phyloP scores from a whole-genome alignment of 805 yeast species.

The Metschnikowia peoriensis region DNA sequence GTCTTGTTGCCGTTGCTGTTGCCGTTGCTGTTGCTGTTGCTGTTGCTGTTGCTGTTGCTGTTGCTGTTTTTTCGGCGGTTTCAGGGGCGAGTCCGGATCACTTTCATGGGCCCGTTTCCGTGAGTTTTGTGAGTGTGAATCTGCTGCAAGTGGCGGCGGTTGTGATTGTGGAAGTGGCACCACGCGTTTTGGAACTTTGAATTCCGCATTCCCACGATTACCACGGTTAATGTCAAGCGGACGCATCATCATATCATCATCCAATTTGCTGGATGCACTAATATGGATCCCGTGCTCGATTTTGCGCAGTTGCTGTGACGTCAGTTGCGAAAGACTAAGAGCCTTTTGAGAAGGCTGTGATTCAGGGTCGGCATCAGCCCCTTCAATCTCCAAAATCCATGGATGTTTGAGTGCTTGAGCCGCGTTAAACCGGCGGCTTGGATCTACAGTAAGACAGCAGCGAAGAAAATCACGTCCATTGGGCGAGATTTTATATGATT shows the following conservation, averaged over 20 bases:
- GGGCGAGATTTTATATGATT: constrained; percentile 60
- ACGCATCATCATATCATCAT: constrained; percentile 45
- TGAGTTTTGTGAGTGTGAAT: neutral
- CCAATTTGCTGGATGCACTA: constrained; percentile 36
- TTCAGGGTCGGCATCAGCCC: constrained; percentile 13
- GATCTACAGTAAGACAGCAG: constrained; percentile 73
- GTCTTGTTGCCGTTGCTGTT: no score
- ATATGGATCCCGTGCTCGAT: constrained; percentile 39
- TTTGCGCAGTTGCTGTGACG: constrained; percentile 58
- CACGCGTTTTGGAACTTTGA: constrained; percentile 44
- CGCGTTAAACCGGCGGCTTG: constrained; percentile 70
- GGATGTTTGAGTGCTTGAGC: constrained; percentile 71
- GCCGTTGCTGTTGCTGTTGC: no score
- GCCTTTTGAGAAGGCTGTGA: constrained; percentile 29
- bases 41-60: no score
- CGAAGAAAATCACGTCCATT: constrained; percentile 73
- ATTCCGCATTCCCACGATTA: constrained; percentile 28
- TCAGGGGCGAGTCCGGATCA: neutral
- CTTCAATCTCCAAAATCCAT: constrained; percentile 59
- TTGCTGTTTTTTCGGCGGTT: no score
- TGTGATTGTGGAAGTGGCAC: constrained; percentile 44
- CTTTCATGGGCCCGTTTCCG: neutral
- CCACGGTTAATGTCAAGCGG: constrained; percentile 33
- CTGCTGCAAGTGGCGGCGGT: constrained; percentile 12
- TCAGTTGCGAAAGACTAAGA: constrained; percentile 66